Evolutionary conservation across 2,329 filamentous ascomycete species (phyloP), one percentile per base, ranked within the genome.

Genomic region (Xylaria sp.): DNA sequence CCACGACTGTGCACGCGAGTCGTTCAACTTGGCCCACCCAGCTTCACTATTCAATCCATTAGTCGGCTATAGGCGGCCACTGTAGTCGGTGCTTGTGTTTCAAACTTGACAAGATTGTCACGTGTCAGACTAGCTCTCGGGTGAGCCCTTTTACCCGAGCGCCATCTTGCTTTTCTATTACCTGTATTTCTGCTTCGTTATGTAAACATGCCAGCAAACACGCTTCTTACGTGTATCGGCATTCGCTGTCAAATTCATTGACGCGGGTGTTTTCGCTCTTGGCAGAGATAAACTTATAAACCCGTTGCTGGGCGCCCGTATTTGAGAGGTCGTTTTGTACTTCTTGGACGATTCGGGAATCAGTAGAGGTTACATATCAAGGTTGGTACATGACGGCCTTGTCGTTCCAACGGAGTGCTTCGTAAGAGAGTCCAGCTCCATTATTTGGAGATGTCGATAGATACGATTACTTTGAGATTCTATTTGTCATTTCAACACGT

Each of bases 231-330:
- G 74, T 77, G 74, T 81, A 84, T 85, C 83, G 83, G 81, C 84
- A 81, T 84, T 80, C 81, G 81, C 76, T 70, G 79, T 78, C 80
- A 71, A 63, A 80, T 75, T 77, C 73, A 79, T 84, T 82, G 82
- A 77, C 81, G 76, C 81, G 80, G 78, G 80, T 83, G 83, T 86
- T 84, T 85, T 85, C 83, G 82, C 83, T 76, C 78, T 83, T 86
- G 85, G 84, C 84, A 85, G 78, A 85, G 81, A 86, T 77, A 36
- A 75, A 82, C 73, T 27, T 61, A 74, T 77, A 66, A 70, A 81
- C 84, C 84, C 83, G 79, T 84, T 85, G 83, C 84, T 86, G 83
- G 83, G 84, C 84, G 83, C 84, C 83, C 81, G 81, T 78, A 76
- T 82, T 84, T 77, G 81, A 86, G 83, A 83, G 76, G 79, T 83